Percentiles rank a stretch among this genome's conserved stretches.
These are phyloP conservation scores for Zasmidium citrigriseum DNA, from an alignment of 2,329 filamentous ascomycete species.

Conservation along the genomic window DNA sequence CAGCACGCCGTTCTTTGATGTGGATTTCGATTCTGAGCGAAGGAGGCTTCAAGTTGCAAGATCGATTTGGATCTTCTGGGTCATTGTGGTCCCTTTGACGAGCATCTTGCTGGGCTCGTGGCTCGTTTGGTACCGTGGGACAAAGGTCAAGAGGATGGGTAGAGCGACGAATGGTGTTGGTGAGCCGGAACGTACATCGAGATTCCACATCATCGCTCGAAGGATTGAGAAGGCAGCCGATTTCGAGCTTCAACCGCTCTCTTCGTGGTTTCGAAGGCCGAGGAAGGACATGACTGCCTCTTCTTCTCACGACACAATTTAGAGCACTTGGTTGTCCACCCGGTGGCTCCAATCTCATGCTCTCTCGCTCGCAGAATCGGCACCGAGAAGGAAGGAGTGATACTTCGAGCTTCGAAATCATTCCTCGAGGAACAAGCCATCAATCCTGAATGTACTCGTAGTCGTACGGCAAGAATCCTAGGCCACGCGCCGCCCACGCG, in stretches of 20 bases:
- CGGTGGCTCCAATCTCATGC: too few species aligned
- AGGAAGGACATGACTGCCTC: too few species aligned
- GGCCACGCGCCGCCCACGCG: too few species aligned
- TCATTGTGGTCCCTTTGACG: slow-evolving; percentile 12
- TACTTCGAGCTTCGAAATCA: not conserved
- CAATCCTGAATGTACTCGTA: too few species aligned
- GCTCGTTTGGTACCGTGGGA: slow-evolving; percentile 8
- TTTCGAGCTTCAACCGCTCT: too few species aligned
- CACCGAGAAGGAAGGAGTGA: not conserved
- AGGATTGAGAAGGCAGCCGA: too few species aligned
- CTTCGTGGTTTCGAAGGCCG: too few species aligned
- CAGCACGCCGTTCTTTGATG: slow-evolving; percentile 16
- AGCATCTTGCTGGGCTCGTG: slow-evolving; percentile 8
- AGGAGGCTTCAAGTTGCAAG: slow-evolving; percentile 6
- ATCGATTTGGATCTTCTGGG: slow-evolving; percentile 23
- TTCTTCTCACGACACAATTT: too few species aligned
- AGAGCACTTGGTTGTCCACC: too few species aligned
- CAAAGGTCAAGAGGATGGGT: slow-evolving; percentile 3
- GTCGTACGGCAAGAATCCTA: too few species aligned
- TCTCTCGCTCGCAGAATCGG: too few species aligned
- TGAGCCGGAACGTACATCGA: not conserved
- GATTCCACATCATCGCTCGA: not conserved
- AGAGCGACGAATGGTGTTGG: not conserved
- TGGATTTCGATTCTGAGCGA: slow-evolving; percentile 1
- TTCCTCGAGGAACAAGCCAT: not conserved